Evolutionary conservation across 768 basidiomycete genomes (phyloP).

Genomic region (Lyophyllum semitale): DNA sequence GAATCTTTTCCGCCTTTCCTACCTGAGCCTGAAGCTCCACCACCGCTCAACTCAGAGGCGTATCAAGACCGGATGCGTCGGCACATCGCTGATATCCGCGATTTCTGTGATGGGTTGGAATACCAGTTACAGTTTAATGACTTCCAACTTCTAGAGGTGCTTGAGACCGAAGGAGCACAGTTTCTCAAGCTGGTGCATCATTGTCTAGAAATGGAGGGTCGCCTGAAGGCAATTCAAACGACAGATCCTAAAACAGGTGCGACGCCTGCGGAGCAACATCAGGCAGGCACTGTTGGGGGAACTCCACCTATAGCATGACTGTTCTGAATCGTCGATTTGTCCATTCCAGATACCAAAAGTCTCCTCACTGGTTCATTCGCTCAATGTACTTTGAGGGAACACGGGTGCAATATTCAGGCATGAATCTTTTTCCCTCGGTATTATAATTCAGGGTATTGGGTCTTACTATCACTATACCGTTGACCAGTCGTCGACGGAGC

Average conservation of each 20-base stretch:
- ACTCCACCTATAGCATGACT: neutral
- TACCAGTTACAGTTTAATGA: slow-evolving; percentile 50
- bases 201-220: slow-evolving; percentile 42
- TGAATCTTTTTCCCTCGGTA: too few relatives aligned
- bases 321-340: neutral
- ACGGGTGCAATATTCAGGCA: too few relatives aligned
- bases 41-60: slow-evolving; percentile 19
- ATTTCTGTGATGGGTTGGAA: slow-evolving; percentile 48
- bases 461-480: too few relatives aligned
- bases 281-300: neutral
- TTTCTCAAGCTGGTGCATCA: slow-evolving; percentile 41
- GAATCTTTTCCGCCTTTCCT: neutral
- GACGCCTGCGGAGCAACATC: neutral
- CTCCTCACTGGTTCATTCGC: too few relatives aligned
- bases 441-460: too few relatives aligned
- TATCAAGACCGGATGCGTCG: slow-evolving; percentile 40
- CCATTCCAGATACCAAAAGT: too few relatives aligned
- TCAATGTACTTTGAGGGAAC: too few relatives aligned
- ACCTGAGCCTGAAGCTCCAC: neutral
- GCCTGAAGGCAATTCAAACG: slow-evolving; percentile 12
- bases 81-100: slow-evolving; percentile 43
- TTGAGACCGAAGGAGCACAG: slow-evolving; percentile 41
- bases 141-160: slow-evolving; percentile 39
- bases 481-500: too few relatives aligned
- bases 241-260: neutral